Conservation (phyloP, 768 basidiomycete genomes). For the Auricularia heimuer region DNA sequence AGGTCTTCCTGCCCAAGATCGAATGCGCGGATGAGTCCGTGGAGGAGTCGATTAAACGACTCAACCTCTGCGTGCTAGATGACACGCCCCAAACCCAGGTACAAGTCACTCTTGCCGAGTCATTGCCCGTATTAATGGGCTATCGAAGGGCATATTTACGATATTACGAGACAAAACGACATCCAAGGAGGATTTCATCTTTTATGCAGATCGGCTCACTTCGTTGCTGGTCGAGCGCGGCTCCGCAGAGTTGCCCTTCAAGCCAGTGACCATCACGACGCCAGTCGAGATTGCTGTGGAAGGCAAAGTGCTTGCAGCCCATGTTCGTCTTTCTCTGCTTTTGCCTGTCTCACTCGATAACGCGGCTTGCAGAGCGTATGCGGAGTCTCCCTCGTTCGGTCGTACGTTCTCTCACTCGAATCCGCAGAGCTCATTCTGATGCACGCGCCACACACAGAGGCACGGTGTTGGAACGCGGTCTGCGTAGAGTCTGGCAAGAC, state of each 20-base stretch:
- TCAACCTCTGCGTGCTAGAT: constrained; percentile 54
- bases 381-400: constrained; percentile 82
- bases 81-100: constrained; percentile 78
- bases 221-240: constrained; percentile 80
- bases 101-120: neutral
- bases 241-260: constrained; percentile 71
- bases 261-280: constrained; percentile 49
- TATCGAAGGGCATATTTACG: constrained; percentile 74
- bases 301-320: constrained; percentile 55
- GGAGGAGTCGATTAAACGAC: constrained; percentile 32
- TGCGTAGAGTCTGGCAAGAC: constrained; percentile 80
- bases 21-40: constrained; percentile 26
- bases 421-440: neutral
- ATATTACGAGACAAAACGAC: constrained; percentile 68
- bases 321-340: constrained; percentile 29
- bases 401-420: constrained; percentile 37
- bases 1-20: constrained; percentile 11
- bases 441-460: constrained; percentile 27
- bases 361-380: constrained; percentile 49
- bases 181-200: constrained; percentile 78
- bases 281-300: constrained; percentile 45
- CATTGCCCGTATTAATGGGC: neutral
- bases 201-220: constrained; percentile 81
- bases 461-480: constrained; percentile 90
- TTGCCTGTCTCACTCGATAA: neutral